Percentiles rank a stretch among this genome's conserved stretches.
Conservation (phyloP, 2,329 filamentous ascomycete genomes). For the Neonectria ditissima region DNA sequence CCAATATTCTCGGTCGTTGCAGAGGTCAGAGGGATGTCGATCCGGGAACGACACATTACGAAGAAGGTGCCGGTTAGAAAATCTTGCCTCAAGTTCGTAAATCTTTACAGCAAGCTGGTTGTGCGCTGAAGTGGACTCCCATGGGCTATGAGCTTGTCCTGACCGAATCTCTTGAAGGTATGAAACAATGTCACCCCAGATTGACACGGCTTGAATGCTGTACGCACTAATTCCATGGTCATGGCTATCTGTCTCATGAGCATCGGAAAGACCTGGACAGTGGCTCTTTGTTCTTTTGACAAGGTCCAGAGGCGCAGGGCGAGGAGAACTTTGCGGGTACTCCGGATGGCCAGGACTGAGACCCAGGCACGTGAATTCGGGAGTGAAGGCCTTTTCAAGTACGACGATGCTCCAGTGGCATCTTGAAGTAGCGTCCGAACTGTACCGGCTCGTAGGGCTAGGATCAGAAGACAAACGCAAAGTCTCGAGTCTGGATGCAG, state of each 20-base stretch:
- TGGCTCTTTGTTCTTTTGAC: slow-evolving; percentile 32
- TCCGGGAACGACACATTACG: slow-evolving; percentile 39
- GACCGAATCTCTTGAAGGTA: slow-evolving; percentile 37
- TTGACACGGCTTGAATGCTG: slow-evolving; percentile 6
- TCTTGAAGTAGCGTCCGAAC: slow-evolving; percentile 20
- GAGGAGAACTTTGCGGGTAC: slow-evolving; percentile 32
- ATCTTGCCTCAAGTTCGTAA: slow-evolving; percentile 37
- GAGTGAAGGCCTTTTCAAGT: slow-evolving; percentile 33
- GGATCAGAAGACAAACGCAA: slow-evolving; percentile 18
- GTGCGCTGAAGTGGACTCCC: slow-evolving; percentile 35
- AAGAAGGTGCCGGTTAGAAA: slow-evolving; percentile 34
- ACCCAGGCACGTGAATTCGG: slow-evolving; percentile 11
- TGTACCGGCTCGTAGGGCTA: neutral
- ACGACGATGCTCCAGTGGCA: slow-evolving; percentile 39
- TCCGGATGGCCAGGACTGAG: slow-evolving; percentile 9
- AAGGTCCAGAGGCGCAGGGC: slow-evolving; percentile 21
- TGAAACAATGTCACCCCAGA: slow-evolving; percentile 37
- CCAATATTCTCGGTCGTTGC: slow-evolving; percentile 38
- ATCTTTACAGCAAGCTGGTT: slow-evolving; percentile 35
- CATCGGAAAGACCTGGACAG: slow-evolving; percentile 37
- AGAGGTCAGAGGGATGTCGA: slow-evolving; percentile 22
- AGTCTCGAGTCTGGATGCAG: slow-evolving; percentile 34
- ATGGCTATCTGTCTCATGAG: slow-evolving; percentile 29
- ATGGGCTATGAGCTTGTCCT: slow-evolving; percentile 36
- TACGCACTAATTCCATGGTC: slow-evolving; percentile 28